Conservation (phyloP, 2,329 filamentous ascomycete genomes). For the Stachybotrys elegans region DNA sequence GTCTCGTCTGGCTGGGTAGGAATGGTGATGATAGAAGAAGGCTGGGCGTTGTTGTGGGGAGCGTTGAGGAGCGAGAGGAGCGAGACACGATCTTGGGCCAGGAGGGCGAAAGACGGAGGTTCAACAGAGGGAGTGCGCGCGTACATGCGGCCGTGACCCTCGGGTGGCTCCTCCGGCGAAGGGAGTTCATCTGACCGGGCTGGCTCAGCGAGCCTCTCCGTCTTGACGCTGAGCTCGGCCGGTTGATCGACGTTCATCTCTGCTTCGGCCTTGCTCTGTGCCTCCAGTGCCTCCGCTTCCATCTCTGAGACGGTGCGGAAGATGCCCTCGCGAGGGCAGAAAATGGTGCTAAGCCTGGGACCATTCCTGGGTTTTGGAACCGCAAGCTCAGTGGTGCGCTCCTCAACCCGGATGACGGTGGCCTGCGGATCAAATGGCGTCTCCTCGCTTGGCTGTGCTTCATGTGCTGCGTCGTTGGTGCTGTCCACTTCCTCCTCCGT, state of each 20-base stretch:
- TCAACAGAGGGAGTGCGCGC: constrained; percentile 59
- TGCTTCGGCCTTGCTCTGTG: constrained; percentile 20
- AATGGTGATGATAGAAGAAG: constrained; percentile 30
- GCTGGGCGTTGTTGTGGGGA: constrained; percentile 35
- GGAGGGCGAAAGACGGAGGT: constrained; percentile 53
- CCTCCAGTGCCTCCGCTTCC: constrained; percentile 40
- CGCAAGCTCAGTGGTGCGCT: constrained; percentile 11
- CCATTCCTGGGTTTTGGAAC: constrained; percentile 28
- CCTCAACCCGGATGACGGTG: constrained; percentile 17
- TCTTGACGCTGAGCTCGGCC: constrained; percentile 5
- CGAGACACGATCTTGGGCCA: constrained; percentile 50
- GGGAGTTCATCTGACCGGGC: constrained; percentile 20
- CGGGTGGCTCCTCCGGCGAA: constrained; percentile 21
- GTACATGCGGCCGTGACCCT: constrained; percentile 35
- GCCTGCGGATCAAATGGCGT: constrained; percentile 14
- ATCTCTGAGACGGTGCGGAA: constrained; percentile 56
- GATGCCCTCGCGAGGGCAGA: constrained; percentile 58
- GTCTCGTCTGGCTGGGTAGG: constrained; percentile 26
- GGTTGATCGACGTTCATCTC: constrained; percentile 14
- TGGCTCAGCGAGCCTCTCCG: constrained; percentile 18
- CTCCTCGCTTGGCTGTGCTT: neutral
- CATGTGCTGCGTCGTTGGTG: too few relatives aligned
- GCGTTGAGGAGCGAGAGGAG: constrained; percentile 58
- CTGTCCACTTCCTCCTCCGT: constrained; percentile 1
- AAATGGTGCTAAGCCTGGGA: constrained; percentile 47